Evolutionary conservation across 305 asterid species (phyloP), one percentile per base, ranked within the genome.

Genomic region (Fraxinus baroniana): DNA sequence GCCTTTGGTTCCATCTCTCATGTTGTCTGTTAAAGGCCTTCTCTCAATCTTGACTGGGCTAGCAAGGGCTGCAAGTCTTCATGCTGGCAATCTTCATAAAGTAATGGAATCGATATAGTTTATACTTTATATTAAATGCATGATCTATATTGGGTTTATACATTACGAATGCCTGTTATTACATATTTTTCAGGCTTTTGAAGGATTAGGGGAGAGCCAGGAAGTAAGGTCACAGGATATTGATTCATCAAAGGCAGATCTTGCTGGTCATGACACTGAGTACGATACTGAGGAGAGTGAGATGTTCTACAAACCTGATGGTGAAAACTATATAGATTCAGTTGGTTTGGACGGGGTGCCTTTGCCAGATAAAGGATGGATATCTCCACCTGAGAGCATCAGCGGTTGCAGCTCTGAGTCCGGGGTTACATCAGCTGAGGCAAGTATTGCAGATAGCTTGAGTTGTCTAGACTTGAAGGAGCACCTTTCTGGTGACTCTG

Each of bases 31-130:
- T 81, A 84, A 88, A 93, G 99, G 94, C 85, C 94, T 97, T 78
- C 90, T 91, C 91, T 90, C 97, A 24, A 80, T 92, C 90, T 77
- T 95, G 89, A 93, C 91, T 86, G 87, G 91, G 87, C 94, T 97
- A 79, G 99, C 98, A 77, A 92, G 91, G 89, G 90, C 98, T 81
- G 98, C 99, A 32, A 85, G 97, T 92, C 91, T 94, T 86, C 99
- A 97, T 89, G 98, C 99, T 32, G 99, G 99, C 83, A 97, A 97
- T 88, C 98, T 97, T 85, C 98, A 97, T 87, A 97, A 97, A 85
- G 99, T 97, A 91, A 90, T 49, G 82, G 85, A 79, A 85, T 79
- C 52, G 30, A 66, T 68, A 49, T 80, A 81, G 64, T 62, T 80
- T 36, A 49, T 80, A 81, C 55, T 62, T 80, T 36, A 46, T 87